phyloP scores from a whole-genome alignment of 2,329 filamentous ascomycete species.

The Metarhizium sp. region DNA sequence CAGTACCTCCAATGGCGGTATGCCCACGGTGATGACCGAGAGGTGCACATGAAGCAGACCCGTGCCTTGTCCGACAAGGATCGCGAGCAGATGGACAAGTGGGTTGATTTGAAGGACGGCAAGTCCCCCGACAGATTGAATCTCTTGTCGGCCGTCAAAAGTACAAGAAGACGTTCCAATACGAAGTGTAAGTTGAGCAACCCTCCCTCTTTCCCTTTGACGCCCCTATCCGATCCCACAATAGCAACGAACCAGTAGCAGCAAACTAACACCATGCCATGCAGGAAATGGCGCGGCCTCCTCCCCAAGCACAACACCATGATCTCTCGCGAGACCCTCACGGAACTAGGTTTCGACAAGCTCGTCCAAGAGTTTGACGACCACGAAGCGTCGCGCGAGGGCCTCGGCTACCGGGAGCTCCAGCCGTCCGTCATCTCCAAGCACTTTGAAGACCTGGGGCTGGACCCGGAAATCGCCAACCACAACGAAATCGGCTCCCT shows the following conservation, averaged over 20 bases:
- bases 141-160: slow-evolving; percentile 92
- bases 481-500: slow-evolving; percentile 97
- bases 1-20: slow-evolving; percentile 99
- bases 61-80: slow-evolving; percentile 81
- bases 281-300: slow-evolving; percentile 78
- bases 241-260: neutral
- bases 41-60: slow-evolving; percentile 96
- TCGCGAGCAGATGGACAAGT: slow-evolving; percentile 83
- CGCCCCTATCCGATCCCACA: neutral
- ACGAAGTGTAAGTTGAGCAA: slow-evolving; percentile 62
- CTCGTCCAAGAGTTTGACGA: slow-evolving; percentile 97
- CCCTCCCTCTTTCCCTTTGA: neutral
- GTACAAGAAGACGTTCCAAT: slow-evolving; percentile 98
- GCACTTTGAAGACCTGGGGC: slow-evolving; percentile 94
- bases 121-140: slow-evolving; percentile 71
- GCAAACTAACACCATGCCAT: no score
- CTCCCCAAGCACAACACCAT: slow-evolving; percentile 90
- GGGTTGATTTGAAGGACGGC: slow-evolving; percentile 76
- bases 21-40: slow-evolving; percentile 90
- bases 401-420: slow-evolving; percentile 88
- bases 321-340: slow-evolving; percentile 85
- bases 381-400: slow-evolving; percentile 96
- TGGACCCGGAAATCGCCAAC: slow-evolving; percentile 96
- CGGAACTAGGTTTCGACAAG: slow-evolving; percentile 82
- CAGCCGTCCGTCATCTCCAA: slow-evolving; percentile 91